These are phyloP conservation scores for Mortierella hygrophila DNA, from an alignment of 192 early-diverging fungal species.

Conservation along the genomic window DNA sequence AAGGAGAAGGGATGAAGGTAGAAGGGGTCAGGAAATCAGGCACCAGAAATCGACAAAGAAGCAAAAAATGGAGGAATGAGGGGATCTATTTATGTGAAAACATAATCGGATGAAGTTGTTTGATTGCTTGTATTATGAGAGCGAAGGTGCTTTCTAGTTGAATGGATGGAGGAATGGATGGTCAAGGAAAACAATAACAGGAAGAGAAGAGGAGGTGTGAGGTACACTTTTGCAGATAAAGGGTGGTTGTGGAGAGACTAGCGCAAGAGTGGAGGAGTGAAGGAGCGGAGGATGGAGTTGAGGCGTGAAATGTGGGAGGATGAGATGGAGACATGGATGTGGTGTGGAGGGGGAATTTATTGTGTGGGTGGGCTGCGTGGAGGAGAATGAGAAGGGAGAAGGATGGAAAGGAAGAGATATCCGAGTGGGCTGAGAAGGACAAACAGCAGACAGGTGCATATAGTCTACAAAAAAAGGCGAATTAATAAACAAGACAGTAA, in stretches of 20 bases:
- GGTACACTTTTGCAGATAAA: slow-evolving; percentile 3
- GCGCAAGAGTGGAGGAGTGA: neutral
- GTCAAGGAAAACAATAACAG: neutral
- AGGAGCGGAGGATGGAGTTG: neutral
- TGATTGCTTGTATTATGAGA: too few relatives aligned
- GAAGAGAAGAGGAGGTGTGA: neutral
- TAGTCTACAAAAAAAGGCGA: neutral
- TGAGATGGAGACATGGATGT: neutral
- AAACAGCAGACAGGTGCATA: neutral
- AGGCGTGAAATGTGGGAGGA: neutral
- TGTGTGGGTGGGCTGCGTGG: neutral
- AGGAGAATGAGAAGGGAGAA: neutral
- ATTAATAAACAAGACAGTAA: neutral
- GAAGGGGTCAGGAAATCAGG: slow-evolving; percentile 6
- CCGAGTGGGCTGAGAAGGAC: neutral
- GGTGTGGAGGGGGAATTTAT: neutral
- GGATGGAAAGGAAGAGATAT: neutral
- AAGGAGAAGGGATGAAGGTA: neutral
- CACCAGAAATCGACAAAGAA: neutral
- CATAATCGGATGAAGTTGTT: neutral
- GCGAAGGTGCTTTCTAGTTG: neutral
- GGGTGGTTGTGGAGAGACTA: neutral
- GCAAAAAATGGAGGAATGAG: neutral
- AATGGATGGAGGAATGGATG: neutral
- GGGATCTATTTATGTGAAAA: slow-evolving; percentile 7